Percentiles rank a stretch among this genome's conserved stretches.
Evolutionary conservation across 169 alveolate genomes (phyloP).

Genomic region (Plasmodium yoelii): DNA sequence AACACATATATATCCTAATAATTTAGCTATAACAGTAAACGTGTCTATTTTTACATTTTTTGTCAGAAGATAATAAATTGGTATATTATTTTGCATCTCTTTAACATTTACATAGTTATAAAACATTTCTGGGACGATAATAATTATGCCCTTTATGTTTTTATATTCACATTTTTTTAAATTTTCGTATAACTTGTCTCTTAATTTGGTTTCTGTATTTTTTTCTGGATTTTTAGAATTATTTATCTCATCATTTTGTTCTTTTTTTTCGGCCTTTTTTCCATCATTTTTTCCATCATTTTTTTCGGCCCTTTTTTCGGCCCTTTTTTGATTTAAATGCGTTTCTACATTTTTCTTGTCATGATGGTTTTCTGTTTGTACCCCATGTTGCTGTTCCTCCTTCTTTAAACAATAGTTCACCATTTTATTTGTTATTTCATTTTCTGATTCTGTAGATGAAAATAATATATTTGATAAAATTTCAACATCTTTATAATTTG

Average conservation of each 20-base stretch:
- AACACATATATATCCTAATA: conserved; percentile 60
- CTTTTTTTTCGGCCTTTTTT: too few species aligned
- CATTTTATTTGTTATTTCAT: neutral
- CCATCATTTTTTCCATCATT: too few species aligned
- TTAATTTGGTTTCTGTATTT: neutral
- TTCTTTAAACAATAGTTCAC: neutral
- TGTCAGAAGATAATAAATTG: conserved; percentile 36
- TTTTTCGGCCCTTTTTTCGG: too few species aligned
- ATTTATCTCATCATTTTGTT: too few species aligned
- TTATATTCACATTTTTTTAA: conserved; percentile 35
- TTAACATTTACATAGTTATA: conserved; percentile 46
- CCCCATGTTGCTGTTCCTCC: neutral
- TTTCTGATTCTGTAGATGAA: too few species aligned
- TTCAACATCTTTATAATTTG: neutral
- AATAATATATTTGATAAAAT: too few species aligned
- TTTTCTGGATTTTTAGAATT: neutral
- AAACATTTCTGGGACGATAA: conserved; percentile 57
- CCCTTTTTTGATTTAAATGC: neutral
- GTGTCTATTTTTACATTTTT: conserved; percentile 55
- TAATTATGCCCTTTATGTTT: conserved; percentile 49
- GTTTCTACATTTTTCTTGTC: neutral
- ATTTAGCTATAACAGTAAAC: conserved; percentile 55
- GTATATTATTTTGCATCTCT: conserved; percentile 24
- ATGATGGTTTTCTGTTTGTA: neutral
- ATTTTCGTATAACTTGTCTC: conserved; percentile 16